These are phyloP conservation scores for Coniophora puteana DNA, from an alignment of 1,284 basidiomycete species.

Conservation along the genomic window DNA sequence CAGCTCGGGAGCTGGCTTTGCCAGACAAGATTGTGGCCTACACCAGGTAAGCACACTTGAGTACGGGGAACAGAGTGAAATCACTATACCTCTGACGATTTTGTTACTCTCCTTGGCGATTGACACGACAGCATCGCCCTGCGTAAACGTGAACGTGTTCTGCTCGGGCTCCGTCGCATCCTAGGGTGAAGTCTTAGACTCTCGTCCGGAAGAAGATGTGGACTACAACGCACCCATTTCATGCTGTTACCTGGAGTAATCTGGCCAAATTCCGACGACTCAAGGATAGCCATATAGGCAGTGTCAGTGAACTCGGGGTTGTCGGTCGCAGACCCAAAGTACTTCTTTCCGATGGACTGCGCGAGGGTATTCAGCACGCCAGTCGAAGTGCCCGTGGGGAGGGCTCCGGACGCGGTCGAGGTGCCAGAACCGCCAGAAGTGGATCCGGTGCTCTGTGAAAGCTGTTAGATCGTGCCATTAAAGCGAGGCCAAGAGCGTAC, in stretches of 20 bases:
- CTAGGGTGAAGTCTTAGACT: neutral
- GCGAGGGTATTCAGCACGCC: conserved; percentile 34
- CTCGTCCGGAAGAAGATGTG: neutral
- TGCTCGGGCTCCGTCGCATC: conserved; percentile 11
- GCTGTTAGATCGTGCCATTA: too few species aligned
- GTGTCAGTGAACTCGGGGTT: conserved; percentile 47
- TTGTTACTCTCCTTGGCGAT: conserved; percentile 13
- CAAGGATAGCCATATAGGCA: conserved; percentile 32
- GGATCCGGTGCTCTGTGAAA: too few species aligned
- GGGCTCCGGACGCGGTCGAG: conserved; percentile 11
- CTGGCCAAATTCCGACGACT: neutral
- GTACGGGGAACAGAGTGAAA: neutral
- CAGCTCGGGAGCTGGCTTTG: conserved; percentile 21
- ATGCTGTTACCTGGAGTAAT: conserved; percentile 1
- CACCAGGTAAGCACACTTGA: neutral
- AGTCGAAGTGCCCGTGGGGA: conserved; percentile 21
- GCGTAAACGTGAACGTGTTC: conserved; percentile 15
- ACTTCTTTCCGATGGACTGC: conserved; percentile 44
- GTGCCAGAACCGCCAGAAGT: too few species aligned
- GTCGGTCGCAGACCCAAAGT: conserved; percentile 58
- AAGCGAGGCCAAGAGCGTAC: too few species aligned
- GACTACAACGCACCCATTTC: conserved; percentile 1
- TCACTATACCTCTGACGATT: conserved; percentile 8
- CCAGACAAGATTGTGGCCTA: conserved; percentile 17
- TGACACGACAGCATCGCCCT: conserved; percentile 14